Percentiles rank a stretch among this genome's conserved stretches.
Evolutionary conservation across 1,284 basidiomycete genomes (phyloP).

Genomic region (Pseudozyma flocculosa): DNA sequence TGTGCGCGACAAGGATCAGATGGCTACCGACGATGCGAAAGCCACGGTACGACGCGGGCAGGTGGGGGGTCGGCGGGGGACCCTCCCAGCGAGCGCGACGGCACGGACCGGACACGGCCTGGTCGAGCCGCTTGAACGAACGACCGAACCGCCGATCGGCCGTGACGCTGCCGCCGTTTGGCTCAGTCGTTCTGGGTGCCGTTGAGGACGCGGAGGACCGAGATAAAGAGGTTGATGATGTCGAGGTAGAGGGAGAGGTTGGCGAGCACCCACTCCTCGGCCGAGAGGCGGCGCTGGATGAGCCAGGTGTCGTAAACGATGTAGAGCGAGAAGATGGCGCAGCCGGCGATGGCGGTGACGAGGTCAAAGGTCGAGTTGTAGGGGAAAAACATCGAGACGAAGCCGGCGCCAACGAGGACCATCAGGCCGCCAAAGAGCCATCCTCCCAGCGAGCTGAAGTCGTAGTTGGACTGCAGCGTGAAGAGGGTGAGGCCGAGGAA

Average conservation of each 20-base stretch:
- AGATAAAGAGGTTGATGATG: conserved; percentile 70
- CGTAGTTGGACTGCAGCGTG: conserved; percentile 70
- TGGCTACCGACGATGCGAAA: too few relatives aligned
- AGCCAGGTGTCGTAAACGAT: conserved; percentile 75
- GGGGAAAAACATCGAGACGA: conserved; percentile 77
- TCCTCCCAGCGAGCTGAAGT: conserved; percentile 79
- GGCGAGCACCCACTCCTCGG: conserved; percentile 84
- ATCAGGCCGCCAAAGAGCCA: conserved; percentile 72
- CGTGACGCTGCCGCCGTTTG: too few relatives aligned
- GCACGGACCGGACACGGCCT: too few relatives aligned
- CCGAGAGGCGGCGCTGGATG: conserved; percentile 73
- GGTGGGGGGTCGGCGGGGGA: too few relatives aligned
- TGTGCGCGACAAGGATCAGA: too few relatives aligned
- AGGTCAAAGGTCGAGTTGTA: conserved; percentile 75
- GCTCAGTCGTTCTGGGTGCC: conserved; percentile 6
- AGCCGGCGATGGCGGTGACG: conserved; percentile 74
- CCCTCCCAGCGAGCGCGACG: too few relatives aligned
- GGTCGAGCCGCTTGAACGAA: too few relatives aligned
- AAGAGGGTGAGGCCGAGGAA: conserved; percentile 79
- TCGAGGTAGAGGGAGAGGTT: conserved; percentile 73
- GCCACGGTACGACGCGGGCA: too few relatives aligned
- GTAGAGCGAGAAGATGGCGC: conserved; percentile 70
- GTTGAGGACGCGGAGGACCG: conserved; percentile 63
- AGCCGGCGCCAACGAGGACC: conserved; percentile 49
- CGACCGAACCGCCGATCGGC: too few relatives aligned